Evolutionary conservation across 352 stramenopile species (phyloP).

Genomic region (Poterioochromonas sp.): DNA sequence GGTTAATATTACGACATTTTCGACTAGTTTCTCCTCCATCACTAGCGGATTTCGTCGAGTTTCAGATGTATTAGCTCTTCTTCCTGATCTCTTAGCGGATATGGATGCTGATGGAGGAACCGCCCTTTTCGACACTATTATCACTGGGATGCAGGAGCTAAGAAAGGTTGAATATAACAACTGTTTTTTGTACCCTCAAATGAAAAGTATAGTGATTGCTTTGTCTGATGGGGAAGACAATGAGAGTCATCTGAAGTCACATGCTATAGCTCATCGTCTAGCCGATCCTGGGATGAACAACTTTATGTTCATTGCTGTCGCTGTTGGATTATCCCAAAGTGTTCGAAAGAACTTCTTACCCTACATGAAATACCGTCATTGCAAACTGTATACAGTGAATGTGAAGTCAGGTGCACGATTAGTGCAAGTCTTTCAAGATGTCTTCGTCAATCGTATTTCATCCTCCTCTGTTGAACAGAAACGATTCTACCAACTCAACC

Average conservation of each 20-base stretch:
- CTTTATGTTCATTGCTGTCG: neutral
- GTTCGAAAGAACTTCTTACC: neutral
- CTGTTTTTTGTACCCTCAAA: neutral
- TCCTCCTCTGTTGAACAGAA: neutral
- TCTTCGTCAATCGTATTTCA: neutral
- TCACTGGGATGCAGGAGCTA: neutral
- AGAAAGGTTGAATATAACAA: too few relatives aligned
- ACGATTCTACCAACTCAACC: conserved; percentile 25
- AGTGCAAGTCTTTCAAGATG: neutral
- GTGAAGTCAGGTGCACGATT: neutral
- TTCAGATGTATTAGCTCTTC: neutral
- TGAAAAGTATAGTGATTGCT: neutral
- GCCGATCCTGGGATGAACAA: neutral
- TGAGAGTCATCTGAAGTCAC: neutral
- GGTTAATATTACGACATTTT: neutral
- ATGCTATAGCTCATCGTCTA: neutral
- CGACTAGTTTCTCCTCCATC: neutral
- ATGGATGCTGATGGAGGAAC: neutral
- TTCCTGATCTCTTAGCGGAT: neutral
- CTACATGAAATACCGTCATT: neutral
- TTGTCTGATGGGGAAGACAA: neutral
- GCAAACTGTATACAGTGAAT: neutral
- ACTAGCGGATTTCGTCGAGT: neutral
- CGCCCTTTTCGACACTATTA: neutral
- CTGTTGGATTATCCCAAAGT: neutral